A percentile compares a stretch with the other conserved stretches of the same genome.
These are phyloP conservation scores for Curvularia hawaiiensis DNA, from an alignment of 2,329 filamentous ascomycete species.

Conservation along the genomic window DNA sequence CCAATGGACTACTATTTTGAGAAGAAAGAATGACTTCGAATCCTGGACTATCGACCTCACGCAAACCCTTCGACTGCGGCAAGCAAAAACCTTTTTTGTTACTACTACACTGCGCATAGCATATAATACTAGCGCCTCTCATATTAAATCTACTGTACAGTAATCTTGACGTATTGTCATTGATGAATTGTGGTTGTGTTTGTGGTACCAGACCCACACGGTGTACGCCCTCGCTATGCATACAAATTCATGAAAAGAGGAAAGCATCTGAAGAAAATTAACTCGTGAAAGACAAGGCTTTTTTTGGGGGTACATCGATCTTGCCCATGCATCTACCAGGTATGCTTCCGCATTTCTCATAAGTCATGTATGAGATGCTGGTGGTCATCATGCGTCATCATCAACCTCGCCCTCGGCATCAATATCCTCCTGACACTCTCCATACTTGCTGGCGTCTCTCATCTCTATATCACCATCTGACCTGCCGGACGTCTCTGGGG, in stretches of 20 bases:
- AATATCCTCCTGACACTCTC: constrained; percentile 19
- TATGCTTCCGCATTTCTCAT: not conserved
- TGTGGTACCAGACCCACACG: constrained; percentile 1
- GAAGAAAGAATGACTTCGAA: not conserved
- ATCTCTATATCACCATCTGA: constrained; percentile 17
- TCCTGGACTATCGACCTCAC: not conserved
- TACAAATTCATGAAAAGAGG: not conserved
- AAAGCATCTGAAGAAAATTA: not conserved
- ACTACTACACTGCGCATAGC: not conserved
- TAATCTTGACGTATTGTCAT: not conserved
- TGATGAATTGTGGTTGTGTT: not conserved
- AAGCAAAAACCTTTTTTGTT: not conserved
- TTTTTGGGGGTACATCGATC: not conserved
- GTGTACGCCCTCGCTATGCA: constrained; percentile 22
- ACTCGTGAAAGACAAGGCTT: not conserved
- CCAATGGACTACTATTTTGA: not conserved
- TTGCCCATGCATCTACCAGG: not conserved
- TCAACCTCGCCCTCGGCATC: constrained; percentile 35
- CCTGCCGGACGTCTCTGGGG: not conserved
- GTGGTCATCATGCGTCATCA: constrained; percentile 18
- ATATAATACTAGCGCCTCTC: not conserved
- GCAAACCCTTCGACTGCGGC: not conserved
- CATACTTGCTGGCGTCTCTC: constrained; percentile 16
- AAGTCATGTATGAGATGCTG: not conserved
- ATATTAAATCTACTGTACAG: constrained; percentile 1